Conservation (phyloP, 768 basidiomycete genomes). For the Mycena vulgaris region DNA sequence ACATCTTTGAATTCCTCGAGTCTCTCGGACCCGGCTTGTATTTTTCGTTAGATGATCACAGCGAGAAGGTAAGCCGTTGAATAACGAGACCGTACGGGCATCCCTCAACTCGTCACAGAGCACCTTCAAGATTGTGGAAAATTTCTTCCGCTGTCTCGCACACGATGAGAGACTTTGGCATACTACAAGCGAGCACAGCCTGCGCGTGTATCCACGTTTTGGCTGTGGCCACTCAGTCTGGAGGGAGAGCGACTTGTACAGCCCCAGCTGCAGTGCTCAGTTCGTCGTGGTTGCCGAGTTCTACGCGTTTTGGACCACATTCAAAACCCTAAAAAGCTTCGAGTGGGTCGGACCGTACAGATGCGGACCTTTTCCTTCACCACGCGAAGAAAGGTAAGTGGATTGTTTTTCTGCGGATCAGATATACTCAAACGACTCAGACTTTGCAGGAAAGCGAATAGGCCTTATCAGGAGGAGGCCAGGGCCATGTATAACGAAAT, state of each 20-base stretch:
- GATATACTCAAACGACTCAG: neutral
- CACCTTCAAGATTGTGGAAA: constrained; percentile 33
- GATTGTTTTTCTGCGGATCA: neutral
- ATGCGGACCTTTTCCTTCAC: neutral
- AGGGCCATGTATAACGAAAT: constrained; percentile 29
- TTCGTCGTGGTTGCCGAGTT: constrained; percentile 39
- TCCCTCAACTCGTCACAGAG: constrained; percentile 29
- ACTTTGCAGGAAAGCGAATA: constrained; percentile 29
- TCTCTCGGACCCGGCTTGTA: neutral
- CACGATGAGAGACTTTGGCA: constrained; percentile 43
- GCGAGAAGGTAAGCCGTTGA: constrained; percentile 6
- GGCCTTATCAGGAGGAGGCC: constrained; percentile 14
- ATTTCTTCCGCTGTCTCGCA: constrained; percentile 45
- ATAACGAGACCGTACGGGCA: neutral
- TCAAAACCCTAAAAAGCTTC: constrained; percentile 44
- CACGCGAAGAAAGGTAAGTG: constrained; percentile 23
- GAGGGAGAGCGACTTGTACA: constrained; percentile 40
- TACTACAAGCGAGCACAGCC: neutral
- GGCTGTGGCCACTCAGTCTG: constrained; percentile 40
- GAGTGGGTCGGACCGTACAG: constrained; percentile 42
- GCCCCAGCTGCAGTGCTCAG: neutral
- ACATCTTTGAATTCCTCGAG: constrained; percentile 6
- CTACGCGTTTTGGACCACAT: constrained; percentile 43
- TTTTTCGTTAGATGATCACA: constrained; percentile 18
- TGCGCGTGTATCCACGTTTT: constrained; percentile 32